These are phyloP conservation scores for Aspergillus kassunensis DNA, from an alignment of 495 filamentous ascomycete genomes.

Conservation along the genomic window DNA sequence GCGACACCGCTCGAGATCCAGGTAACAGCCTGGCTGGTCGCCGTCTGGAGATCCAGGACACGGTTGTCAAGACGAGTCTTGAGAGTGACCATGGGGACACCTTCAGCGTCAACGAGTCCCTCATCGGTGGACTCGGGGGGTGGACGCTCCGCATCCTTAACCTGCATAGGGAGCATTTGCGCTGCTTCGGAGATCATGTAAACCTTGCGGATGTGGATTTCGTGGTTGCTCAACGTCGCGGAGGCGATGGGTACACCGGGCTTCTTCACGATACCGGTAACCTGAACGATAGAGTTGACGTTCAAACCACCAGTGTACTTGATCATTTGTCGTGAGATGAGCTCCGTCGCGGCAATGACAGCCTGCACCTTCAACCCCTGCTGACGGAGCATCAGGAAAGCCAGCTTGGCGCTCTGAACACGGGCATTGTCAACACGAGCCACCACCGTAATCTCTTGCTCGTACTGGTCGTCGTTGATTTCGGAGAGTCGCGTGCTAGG, in stretches of 20 bases:
- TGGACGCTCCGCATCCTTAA: conserved; percentile 57
- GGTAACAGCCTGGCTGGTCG: conserved; percentile 82
- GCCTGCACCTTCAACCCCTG: conserved; percentile 79
- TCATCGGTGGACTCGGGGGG: conserved; percentile 46
- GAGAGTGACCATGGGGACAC: conserved; percentile 62
- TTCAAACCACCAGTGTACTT: conserved; percentile 81
- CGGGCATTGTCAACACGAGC: conserved; percentile 84
- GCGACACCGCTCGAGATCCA: conserved; percentile 78
- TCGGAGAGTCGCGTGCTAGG: conserved; percentile 36
- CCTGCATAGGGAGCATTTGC: conserved; percentile 67
- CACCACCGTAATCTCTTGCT: conserved; percentile 73
- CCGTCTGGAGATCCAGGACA: conserved; percentile 83
- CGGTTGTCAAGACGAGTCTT: conserved; percentile 83
- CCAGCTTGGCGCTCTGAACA: conserved; percentile 86
- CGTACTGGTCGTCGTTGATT: conserved; percentile 56
- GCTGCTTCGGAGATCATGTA: conserved; percentile 66
- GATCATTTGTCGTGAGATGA: conserved; percentile 71
- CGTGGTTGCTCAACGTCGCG: conserved; percentile 69
- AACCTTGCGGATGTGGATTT: conserved; percentile 76
- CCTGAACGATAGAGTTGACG: conserved; percentile 73
- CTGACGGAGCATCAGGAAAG: conserved; percentile 85
- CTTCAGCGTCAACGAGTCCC: conserved; percentile 41
- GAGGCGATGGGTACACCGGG: conserved; percentile 74
- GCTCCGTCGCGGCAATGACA: conserved; percentile 55
- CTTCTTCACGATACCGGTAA: conserved; percentile 70